Conservation (phyloP, 2,329 filamentous ascomycete species). For the Colletotrichum acutatum region DNA sequence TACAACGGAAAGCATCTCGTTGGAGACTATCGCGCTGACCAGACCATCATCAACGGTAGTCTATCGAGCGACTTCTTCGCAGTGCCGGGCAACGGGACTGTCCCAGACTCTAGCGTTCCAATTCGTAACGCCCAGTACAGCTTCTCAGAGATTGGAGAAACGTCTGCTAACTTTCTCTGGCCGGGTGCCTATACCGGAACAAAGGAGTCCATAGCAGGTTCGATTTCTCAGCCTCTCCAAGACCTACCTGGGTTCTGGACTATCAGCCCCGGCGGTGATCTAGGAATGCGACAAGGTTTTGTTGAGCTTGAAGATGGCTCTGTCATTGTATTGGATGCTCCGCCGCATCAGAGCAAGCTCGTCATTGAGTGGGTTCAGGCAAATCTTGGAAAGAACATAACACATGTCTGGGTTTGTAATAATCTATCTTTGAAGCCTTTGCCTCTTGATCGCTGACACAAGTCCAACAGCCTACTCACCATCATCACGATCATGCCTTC, state of each 20-base stretch:
- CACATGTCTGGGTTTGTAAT: conserved; percentile 32
- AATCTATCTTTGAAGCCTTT: conserved; percentile 38
- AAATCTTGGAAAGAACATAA: conserved; percentile 27
- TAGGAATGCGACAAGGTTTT: background rate
- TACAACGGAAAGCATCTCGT: conserved; percentile 19
- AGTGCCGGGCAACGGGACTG: conserved; percentile 13
- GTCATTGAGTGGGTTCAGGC: conserved; percentile 35
- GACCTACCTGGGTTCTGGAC: too few relatives aligned
- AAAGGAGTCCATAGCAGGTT: background rate
- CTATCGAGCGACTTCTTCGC: background rate
- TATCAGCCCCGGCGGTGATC: too few relatives aligned
- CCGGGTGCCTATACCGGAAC: conserved; percentile 29
- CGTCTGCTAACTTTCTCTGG: conserved; percentile 30
- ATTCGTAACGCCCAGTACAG: background rate
- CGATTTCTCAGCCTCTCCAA: too few relatives aligned
- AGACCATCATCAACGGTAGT: background rate
- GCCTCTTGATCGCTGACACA: too few relatives aligned
- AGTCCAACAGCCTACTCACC: too few relatives aligned
- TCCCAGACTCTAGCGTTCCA: background rate
- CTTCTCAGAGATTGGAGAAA: conserved; percentile 30
- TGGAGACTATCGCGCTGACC: conserved; percentile 14
- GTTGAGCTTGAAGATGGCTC: conserved; percentile 21
- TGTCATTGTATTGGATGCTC: conserved; percentile 19
- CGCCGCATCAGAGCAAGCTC: conserved; percentile 36
- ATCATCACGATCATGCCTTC: too few relatives aligned